Conservation (phyloP, 2,329 filamentous ascomycete species). For the Trichoderma gracile region DNA sequence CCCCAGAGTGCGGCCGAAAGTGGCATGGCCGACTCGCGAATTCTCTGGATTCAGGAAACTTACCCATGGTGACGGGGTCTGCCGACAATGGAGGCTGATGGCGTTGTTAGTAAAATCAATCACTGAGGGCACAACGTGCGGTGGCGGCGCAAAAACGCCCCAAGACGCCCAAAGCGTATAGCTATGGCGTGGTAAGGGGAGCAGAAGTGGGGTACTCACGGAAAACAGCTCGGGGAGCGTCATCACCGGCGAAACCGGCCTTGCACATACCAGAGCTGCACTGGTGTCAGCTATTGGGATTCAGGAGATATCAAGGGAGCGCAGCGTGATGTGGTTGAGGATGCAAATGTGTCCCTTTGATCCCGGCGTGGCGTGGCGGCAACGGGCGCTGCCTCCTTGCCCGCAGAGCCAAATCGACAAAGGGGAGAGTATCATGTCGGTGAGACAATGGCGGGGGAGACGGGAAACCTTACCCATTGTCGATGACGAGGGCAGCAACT, state of each 20-base stretch:
- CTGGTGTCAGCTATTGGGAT: conserved; percentile 25
- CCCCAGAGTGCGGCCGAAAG: background rate
- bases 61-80: conserved; percentile 99
- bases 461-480: conserved; percentile 93
- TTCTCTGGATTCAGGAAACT: conserved; percentile 43
- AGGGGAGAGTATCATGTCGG: conserved; percentile 35
- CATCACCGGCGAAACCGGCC: conserved; percentile 99
- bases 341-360: conserved; percentile 1
- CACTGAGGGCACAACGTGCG: conserved; percentile 6
- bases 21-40: conserved; percentile 22
- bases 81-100: conserved; percentile 95
- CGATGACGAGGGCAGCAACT: conserved; percentile 99
- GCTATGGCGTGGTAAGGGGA: conserved; percentile 29
- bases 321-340: background rate
- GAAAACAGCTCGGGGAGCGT: conserved; percentile 99
- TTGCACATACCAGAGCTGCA: conserved; percentile 99
- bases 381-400: conserved; percentile 1
- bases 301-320: conserved; percentile 1
- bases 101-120: conserved; percentile 29
- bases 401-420: conserved; percentile 8
- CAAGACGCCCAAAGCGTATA: conserved; percentile 26
- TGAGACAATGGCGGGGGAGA: conserved; percentile 44
- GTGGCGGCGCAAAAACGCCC: conserved; percentile 19
- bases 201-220: conserved; percentile 69
- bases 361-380: conserved; percentile 13